Evolutionary conservation across 371 early-diverging fungal species (phyloP), one percentile per base, ranked within the genome.

Genomic region (Rhizopus stolonifer): DNA sequence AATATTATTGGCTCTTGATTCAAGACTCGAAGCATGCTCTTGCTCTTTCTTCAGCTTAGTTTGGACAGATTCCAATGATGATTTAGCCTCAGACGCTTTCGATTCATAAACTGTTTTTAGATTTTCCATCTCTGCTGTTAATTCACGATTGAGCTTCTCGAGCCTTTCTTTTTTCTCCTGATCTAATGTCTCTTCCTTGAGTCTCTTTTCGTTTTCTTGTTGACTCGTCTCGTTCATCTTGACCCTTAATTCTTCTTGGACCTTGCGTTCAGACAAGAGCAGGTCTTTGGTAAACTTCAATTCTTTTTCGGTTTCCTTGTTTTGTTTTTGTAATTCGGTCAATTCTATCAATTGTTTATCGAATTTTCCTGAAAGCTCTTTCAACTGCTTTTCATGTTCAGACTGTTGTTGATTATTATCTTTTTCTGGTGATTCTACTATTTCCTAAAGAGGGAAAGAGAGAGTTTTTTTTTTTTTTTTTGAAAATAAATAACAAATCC

Each of bases 221-320:
- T 38, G 14, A 38, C 5, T 31, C 29, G 25, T 18, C 4, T 19
- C 31, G 21, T 9, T 29, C 11, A 11, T 11, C 2, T 29, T 29
- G 29, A 32, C 9, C 26, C 47, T 39, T 3, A 47, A 22, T 22
- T 47, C 32, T 19, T 49, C 22, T 8, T 49, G 49, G 24, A 31
- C 49, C 31, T 44, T 29, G 7, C 18, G 56, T 7, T 60, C 56
- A 15, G 25, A 18, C 17, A 42, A n/a, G 7, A 60, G 14, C 17
- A 40, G 36, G 3, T 55, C 21, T 24, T 54, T 54, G 6, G 33
- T 2, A 15, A 15, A 23, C 1, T 48, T 31, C 22, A 60, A n/a
- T 14, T 54, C 19, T 5, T 32, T n/a, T 15, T 24, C 24, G n/a
- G 13, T 23, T 38, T 38, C 24, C 8, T 33, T 4, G 23, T 26